Percentiles rank a stretch among this genome's conserved stretches.
Evolutionary conservation across 208 protist genomes (phyloP).

Genomic region (Acanthamoeba healyi): DNA sequence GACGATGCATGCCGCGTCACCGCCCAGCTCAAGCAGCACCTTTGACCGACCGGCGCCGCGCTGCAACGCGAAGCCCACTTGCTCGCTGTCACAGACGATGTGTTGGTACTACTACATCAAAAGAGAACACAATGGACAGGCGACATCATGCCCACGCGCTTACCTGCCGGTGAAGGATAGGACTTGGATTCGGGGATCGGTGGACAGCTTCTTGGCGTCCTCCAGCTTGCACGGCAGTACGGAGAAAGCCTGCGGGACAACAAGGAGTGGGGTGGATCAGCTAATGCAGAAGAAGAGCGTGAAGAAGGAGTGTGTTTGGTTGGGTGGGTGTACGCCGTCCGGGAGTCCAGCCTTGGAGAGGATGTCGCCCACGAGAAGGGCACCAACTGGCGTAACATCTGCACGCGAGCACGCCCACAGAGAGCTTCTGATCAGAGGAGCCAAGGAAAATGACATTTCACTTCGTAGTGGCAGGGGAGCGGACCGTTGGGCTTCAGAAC

Average conservation of each 20-base stretch:
- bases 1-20: constrained; percentile 83
- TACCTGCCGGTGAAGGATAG: constrained; percentile 76
- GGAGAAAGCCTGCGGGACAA: neutral
- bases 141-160: neutral
- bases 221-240: constrained; percentile 64
- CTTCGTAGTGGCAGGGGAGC: neutral
- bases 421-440: neutral
- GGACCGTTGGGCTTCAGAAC: constrained; percentile 81
- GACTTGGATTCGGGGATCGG: constrained; percentile 56
- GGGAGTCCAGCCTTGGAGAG: constrained; percentile 78
- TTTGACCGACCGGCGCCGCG: neutral
- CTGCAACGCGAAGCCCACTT: constrained; percentile 63
- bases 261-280: neutral
- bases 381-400: constrained; percentile 81
- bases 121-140: neutral
- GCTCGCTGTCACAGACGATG: neutral
- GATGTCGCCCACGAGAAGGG: constrained; percentile 83
- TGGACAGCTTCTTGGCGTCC: constrained; percentile 49
- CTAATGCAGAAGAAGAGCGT: neutral
- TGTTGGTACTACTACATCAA: too few species aligned
- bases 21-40: constrained; percentile 77
- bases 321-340: constrained; percentile 76
- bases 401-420: neutral
- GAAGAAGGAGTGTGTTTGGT: neutral
- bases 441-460: neutral